Evolutionary conservation across 768 basidiomycete genomes (phyloP), one percentile per base, ranked within the genome.

Genomic region (Kwoniella botswanensis): DNA sequence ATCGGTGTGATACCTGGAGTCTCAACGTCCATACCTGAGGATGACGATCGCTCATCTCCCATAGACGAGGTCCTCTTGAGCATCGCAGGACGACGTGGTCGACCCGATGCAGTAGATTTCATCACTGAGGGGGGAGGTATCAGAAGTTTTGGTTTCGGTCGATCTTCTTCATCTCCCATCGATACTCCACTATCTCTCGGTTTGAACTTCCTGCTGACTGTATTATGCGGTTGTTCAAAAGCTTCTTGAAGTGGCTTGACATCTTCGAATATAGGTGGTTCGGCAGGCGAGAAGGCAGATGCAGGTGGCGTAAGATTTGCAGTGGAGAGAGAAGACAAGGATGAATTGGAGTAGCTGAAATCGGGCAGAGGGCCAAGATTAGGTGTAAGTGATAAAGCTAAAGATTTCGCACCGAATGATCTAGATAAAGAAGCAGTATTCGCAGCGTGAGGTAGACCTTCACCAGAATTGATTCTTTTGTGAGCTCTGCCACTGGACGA

Each of bases 211-310:
- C 79, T 64, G 3, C 67, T 70, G 18, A 83, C 75, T 0, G 76
- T 76, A 4, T 66, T 67, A 15, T 35, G 52, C 11, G 73, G 59
- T 66, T 71, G 67, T 43, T 80, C 80, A 61, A 82, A 82, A 0
- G 75, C 81, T 46, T 81, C 80, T 43, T 79, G 77, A 12, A 82
- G 69, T 22, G 82, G 82, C 62, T 81, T 82, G 57, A 82, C 79
- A 58, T 82, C 79, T 50, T 81, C 82, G 60, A 83, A 83, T 22
- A 81, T 74, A 10, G 78, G 82, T 46, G 79, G 78, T 69, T 76
- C 78, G 44, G 73, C 72, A 26, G 80, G 78, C 21, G 74, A 79
- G 56, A 81, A 77, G 6, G 75, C 70, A 4, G 77, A 74, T 53
- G 75, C 65, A 26, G 78, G 78, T 18, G 79, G 74, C n/a, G 76